A percentile compares a stretch with the other conserved stretches of the same genome.
Conservation (phyloP, 2,329 filamentous ascomycete species). For the Dactylonectria estremocensis region DNA sequence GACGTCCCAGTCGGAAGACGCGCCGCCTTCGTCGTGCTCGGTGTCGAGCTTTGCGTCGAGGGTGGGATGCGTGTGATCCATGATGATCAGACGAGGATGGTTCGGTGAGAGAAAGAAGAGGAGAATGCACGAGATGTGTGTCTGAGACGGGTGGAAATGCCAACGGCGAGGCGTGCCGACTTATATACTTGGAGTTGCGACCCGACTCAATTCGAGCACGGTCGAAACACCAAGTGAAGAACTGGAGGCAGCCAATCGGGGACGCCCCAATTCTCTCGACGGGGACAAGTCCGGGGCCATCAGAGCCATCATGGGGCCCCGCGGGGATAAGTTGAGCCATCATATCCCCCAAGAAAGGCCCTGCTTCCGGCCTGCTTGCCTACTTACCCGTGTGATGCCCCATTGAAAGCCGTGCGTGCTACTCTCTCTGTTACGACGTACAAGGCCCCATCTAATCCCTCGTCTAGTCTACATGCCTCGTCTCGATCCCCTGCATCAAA, state of each 20-base stretch:
- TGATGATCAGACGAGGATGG: neutral
- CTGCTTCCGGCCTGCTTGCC: neutral
- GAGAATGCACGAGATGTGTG: slow-evolving; percentile 9
- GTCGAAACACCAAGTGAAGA: neutral
- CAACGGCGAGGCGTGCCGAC: neutral
- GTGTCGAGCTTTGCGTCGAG: slow-evolving; percentile 34
- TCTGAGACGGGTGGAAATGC: neutral
- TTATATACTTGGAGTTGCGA: slow-evolving; percentile 19
- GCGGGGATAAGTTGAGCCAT: slow-evolving; percentile 18
- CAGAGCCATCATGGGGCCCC: slow-evolving; percentile 13
- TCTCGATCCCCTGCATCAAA: no score
- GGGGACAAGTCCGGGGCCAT: neutral
- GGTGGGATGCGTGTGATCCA: slow-evolving; percentile 36
- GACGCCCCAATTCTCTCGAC: slow-evolving; percentile 8
- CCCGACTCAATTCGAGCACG: neutral
- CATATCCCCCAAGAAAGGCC: neutral
- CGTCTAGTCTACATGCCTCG: no score
- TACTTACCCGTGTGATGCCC: neutral
- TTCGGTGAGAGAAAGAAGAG: neutral
- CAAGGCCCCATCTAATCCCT: neutral
- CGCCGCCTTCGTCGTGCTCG: slow-evolving; percentile 42
- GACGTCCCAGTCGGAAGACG: slow-evolving; percentile 33
- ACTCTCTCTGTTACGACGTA: no score
- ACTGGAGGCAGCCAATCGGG: slow-evolving; percentile 19
- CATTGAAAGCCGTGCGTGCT: neutral